These are phyloP conservation scores for Bjerkandera adusta DNA, from an alignment of 1,284 basidiomycete genomes.

Conservation along the genomic window DNA sequence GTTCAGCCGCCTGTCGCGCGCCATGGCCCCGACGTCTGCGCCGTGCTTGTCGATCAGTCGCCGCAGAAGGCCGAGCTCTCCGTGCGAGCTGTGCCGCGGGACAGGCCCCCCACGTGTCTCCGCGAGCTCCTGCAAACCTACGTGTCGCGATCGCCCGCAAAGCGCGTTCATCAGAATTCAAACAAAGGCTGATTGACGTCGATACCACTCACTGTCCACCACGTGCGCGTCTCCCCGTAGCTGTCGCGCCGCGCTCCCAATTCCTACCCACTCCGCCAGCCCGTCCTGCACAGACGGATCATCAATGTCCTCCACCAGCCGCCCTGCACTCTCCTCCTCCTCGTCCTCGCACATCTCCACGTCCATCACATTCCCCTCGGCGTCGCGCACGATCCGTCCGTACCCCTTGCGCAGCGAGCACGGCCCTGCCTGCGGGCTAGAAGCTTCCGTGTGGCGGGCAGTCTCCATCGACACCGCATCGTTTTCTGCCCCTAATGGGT, in stretches of 20 bases:
- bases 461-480: conserved; percentile 9
- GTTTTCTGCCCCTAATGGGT: conserved; percentile 13
- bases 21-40: conserved; percentile 75
- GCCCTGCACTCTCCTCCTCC: conserved; percentile 24
- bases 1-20: conserved; percentile 79
- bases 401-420: conserved; percentile 61
- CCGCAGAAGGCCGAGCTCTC: conserved; percentile 70
- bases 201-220: conserved; percentile 32
- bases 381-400: conserved; percentile 86
- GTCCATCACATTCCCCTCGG: conserved; percentile 74
- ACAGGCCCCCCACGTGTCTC: conserved; percentile 39
- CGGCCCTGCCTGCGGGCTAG: conserved; percentile 10
- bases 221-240: conserved; percentile 22
- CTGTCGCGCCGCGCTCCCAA: conserved; percentile 24
- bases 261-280: conserved; percentile 32
- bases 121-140: conserved; percentile 48
- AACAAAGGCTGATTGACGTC: conserved; percentile 13
- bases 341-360: conserved; percentile 70
- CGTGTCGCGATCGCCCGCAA: conserved; percentile 16
- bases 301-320: conserved; percentile 27
- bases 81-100: conserved; percentile 64
- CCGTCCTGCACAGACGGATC: conserved; percentile 27
- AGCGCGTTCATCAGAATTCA: conserved; percentile 11
- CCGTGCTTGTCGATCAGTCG: conserved; percentile 74
- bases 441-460: conserved; percentile 17